These are phyloP conservation scores for Tillandsia leiboldiana DNA, from an alignment of 176 grass and related monocot species.

Conservation along the genomic window DNA sequence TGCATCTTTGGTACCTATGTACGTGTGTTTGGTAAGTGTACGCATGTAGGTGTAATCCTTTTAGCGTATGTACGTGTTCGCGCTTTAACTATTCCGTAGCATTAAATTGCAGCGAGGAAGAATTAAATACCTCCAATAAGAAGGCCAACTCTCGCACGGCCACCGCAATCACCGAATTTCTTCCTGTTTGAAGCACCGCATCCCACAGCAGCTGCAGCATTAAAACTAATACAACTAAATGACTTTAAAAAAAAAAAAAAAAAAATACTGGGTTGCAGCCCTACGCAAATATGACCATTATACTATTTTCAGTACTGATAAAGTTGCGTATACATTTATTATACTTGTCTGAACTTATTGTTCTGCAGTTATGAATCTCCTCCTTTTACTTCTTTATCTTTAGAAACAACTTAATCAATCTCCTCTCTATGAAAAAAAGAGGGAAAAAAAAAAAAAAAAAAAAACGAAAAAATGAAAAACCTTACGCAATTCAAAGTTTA, in stretches of 20 bases:
- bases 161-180: background rate
- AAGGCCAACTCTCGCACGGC: background rate
- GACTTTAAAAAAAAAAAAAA: background rate
- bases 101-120: background rate
- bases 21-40: no score
- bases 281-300: background rate
- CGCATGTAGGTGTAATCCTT: no score
- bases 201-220: constrained; percentile 8
- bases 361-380: no score
- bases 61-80: no score
- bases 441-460: no score
- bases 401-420: no score
- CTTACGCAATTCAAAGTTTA: no score
- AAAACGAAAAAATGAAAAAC: no score
- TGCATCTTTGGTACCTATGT: no score
- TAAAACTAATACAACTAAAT: background rate
- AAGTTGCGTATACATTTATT: background rate
- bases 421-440: no score
- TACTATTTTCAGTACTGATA: background rate
- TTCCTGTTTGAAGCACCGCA: constrained; percentile 2
- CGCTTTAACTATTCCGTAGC: background rate
- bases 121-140: constrained; percentile 41
- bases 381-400: no score
- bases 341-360: no score
- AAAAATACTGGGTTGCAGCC: background rate